phyloP scores from a whole-genome alignment of 2,329 filamentous ascomycete genomes.

The Diaporthe vaccinii region DNA sequence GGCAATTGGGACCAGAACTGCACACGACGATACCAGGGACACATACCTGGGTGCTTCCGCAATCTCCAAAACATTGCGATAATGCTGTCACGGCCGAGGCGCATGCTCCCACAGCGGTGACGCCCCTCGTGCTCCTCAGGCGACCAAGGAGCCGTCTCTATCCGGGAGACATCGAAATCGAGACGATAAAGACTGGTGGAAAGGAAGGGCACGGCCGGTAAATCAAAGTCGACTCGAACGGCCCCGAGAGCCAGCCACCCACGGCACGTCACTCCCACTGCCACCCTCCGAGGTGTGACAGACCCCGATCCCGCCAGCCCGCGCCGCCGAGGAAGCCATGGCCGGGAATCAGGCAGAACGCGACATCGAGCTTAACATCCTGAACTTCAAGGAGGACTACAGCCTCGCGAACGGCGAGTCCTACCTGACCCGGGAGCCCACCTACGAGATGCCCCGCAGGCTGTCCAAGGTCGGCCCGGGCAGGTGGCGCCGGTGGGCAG shows the following conservation, averaged over 20 bases:
- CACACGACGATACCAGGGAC: not conserved
- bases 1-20: not conserved
- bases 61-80: not conserved
- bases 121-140: not conserved
- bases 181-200: not conserved
- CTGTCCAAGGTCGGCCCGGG: conserved; percentile 42
- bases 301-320: not conserved
- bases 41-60: not conserved
- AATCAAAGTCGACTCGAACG: not conserved
- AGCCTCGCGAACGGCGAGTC: conserved; percentile 63
- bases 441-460: conserved; percentile 55
- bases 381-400: conserved; percentile 69
- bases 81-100: conserved; percentile 30
- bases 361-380: conserved; percentile 69
- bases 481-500: conserved; percentile 59
- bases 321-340: conserved; percentile 47
- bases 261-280: not conserved
- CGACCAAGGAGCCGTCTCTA: not conserved
- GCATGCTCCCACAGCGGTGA: conserved; percentile 26
- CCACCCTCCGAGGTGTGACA: conserved; percentile 7
- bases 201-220: not conserved
- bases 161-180: not conserved
- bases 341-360: conserved; percentile 49
- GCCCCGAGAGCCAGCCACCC: not conserved
- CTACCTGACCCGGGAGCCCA: conserved; percentile 65